These are phyloP conservation scores for Ophiostoma fasciatum DNA, from an alignment of 2,329 filamentous ascomycete genomes.

Conservation along the genomic window DNA sequence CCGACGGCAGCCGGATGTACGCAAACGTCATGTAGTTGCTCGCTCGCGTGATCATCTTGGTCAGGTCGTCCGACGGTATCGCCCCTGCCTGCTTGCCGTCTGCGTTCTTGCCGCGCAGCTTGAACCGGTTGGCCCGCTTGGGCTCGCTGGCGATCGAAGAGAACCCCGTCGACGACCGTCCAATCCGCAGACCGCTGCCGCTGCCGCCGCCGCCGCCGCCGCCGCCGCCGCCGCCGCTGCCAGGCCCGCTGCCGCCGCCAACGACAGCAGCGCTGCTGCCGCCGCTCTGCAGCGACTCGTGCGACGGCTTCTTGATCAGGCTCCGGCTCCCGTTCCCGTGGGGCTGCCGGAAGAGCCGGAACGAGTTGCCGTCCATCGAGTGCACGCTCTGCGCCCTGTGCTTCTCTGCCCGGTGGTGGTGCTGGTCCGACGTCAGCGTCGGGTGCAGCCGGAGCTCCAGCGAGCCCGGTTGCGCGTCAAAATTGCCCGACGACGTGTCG, in stretches of 20 bases:
- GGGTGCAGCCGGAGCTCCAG: slow-evolving; percentile 73
- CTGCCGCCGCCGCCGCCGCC: too few species aligned
- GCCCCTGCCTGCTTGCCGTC: slow-evolving; percentile 25
- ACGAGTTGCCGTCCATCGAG: slow-evolving; percentile 32
- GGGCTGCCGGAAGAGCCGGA: slow-evolving; percentile 34
- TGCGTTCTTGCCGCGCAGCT: slow-evolving; percentile 32
- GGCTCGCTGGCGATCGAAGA: slow-evolving; percentile 21
- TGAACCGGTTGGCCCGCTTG: slow-evolving; percentile 40
- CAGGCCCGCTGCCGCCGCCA: too few species aligned
- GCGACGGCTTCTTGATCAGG: slow-evolving; percentile 36
- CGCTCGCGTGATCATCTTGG: slow-evolving; percentile 89
- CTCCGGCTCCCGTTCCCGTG: neutral
- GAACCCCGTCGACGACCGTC: slow-evolving; percentile 31
- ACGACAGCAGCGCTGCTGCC: too few species aligned
- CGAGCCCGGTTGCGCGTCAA: slow-evolving; percentile 51
- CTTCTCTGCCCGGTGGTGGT: slow-evolving; percentile 24
- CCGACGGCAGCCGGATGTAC: slow-evolving; percentile 86
- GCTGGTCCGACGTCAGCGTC: slow-evolving; percentile 46
- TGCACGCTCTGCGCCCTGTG: slow-evolving; percentile 35
- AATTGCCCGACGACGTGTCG: slow-evolving; percentile 28
- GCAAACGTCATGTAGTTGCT: slow-evolving; percentile 97
- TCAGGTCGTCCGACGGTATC: slow-evolving; percentile 61
- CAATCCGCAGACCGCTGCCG: too few species aligned
- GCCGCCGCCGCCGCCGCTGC: too few species aligned
- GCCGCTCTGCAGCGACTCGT: slow-evolving; percentile 36